Evolutionary conservation across 192 early-diverging fungal genomes (phyloP), one percentile per base, ranked within the genome.

Genomic region (Podila verticillata): DNA sequence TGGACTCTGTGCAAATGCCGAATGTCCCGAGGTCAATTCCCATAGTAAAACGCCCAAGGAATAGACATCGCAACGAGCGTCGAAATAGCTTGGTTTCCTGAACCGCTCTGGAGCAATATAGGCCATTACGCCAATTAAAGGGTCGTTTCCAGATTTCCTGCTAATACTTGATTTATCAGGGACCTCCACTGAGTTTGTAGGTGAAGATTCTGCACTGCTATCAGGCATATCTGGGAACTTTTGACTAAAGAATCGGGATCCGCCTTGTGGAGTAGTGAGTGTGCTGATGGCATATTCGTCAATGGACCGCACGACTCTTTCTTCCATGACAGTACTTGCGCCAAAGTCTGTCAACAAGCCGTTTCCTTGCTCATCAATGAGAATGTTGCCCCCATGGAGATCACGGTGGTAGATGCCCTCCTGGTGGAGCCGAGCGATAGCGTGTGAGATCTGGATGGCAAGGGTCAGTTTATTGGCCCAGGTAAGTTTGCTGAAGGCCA

Each of bases 21-120:
- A 48, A 59, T 70, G 67, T 17, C 84, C 78, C 12, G 74, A 74
- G 19, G 84, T 82, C 49, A 84, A 39, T 58, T 84, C 84, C 84
- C 84, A 84, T 28, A 84, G 63, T 29, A 84, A 35, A 8, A 84
- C 84, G 17, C 84, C 84, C 15, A 84, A 57, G n/a, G 79, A 82
- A 44, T 84, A 84, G 44, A 84, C 73, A 49, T 84, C 84, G 26
- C 79, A 84, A n/a, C 61, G 49, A 4, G 70, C 75, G 60, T 84
- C 80, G 35, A 80, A 80, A 19, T 49, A 63, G 0, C 70, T 59
- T 7, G 77, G 77, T 34, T 80, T 72, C n/a, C 70, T 31, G 77
- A 80, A 80, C 39, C 77, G 59, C 47, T 80, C 77, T 26, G 77
- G 77, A 22, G 77, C 77, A 56, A 80, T 80, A 28, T 80, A 72